Evolutionary conservation across 495 filamentous ascomycete genomes (phyloP).

Genomic region (Podospora fimiseda): DNA sequence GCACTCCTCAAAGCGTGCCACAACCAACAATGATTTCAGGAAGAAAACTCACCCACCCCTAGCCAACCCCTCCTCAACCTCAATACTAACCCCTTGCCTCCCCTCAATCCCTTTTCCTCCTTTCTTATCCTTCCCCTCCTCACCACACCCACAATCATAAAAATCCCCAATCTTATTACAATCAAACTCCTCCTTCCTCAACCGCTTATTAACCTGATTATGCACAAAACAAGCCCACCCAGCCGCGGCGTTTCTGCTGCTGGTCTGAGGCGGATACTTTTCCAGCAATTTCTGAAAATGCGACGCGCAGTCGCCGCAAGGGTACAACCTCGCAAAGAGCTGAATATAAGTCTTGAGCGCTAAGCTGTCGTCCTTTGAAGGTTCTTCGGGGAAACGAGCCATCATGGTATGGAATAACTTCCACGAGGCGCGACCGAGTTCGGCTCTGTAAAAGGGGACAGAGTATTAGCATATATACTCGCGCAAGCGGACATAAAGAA

Average conservation of each 20-base stretch:
- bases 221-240: slow-evolving; percentile 94
- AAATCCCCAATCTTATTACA: slow-evolving; percentile 84
- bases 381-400: slow-evolving; percentile 83
- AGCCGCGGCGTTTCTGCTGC: slow-evolving; percentile 72
- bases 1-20: too few relatives aligned
- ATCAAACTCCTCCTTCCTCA: slow-evolving; percentile 78
- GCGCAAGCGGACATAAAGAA: neutral
- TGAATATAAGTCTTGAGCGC: slow-evolving; percentile 81
- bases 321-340: slow-evolving; percentile 88
- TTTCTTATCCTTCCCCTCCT: slow-evolving; percentile 50
- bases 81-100: slow-evolving; percentile 25
- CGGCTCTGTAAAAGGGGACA: slow-evolving; percentile 50
- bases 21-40: too few relatives aligned
- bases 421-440: slow-evolving; percentile 84
- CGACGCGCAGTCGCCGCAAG: slow-evolving; percentile 87
- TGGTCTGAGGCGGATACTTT: slow-evolving; percentile 87
- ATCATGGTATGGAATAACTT: slow-evolving; percentile 94
- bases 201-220: slow-evolving; percentile 85
- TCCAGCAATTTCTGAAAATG: slow-evolving; percentile 81
- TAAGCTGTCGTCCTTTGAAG: slow-evolving; percentile 72
- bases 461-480: neutral
- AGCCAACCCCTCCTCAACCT: slow-evolving; percentile 34
- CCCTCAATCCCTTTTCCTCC: slow-evolving; percentile 18
- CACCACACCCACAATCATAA: slow-evolving; percentile 93
- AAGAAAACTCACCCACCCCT: slow-evolving; percentile 17